These are phyloP conservation scores for Pilasporangium apinafurcum DNA, from an alignment of 352 stramenopile genomes.

Conservation along the genomic window DNA sequence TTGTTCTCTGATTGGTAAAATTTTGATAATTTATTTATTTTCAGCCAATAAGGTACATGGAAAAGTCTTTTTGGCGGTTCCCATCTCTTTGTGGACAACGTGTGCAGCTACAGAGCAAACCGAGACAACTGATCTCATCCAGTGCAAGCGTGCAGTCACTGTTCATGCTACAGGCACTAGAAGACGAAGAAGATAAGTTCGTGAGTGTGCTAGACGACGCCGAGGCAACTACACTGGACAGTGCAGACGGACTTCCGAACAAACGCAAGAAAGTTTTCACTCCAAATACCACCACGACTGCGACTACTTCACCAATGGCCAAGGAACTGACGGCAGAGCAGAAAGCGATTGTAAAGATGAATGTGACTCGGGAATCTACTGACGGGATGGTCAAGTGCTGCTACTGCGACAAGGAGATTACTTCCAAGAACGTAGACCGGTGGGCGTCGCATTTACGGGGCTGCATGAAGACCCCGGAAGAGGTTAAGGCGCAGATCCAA, in stretches of 20 bases:
- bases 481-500: conserved; percentile 75
- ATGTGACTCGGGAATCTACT: conserved; percentile 51
- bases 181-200: conserved; percentile 30
- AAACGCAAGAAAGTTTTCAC: conserved; percentile 4
- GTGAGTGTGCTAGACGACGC: conserved; percentile 13
- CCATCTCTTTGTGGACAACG: not conserved
- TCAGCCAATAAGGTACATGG: not conserved
- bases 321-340: conserved; percentile 68
- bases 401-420: conserved; percentile 84
- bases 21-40: not conserved
- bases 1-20: no score
- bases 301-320: conserved; percentile 13
- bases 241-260: not conserved
- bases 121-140: no score
- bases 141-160: no score
- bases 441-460: conserved; percentile 77
- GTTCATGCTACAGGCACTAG: conserved; percentile 42
- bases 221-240: conserved; percentile 2
- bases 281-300: not conserved
- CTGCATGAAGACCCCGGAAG: conserved; percentile 69
- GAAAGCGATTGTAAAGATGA: conserved; percentile 71
- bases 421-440: conserved; percentile 76
- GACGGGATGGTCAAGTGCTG: conserved; percentile 70
- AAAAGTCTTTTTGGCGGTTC: not conserved
- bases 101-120: no score